Base-by-base conservation (phyloP, 2,329 filamentous ascomycete genomes). In the Fusarium annulatum region DNA sequence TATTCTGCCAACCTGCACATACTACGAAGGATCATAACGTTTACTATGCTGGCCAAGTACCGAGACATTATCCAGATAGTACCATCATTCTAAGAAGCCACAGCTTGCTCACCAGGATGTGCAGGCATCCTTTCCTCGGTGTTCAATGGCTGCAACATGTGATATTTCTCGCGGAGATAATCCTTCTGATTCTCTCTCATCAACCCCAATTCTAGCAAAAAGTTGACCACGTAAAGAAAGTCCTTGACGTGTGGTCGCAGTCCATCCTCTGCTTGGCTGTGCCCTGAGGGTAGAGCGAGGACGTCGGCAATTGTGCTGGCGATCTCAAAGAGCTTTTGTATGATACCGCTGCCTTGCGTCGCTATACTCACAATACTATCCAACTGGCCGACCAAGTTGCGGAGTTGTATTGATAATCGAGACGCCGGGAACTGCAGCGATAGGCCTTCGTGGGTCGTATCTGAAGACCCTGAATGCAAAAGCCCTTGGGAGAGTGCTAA, bases 311-410 rank as follows among this genome's bases (percentile, higher is more conserved):
- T 87, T 4, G 88, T 89, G 76, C 88, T 88, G 1, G 88, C 87
- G 68, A 90, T 88, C 74, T 90, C 88, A 62, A 90, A 89, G 9
- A 90, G 81, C 76, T 90, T 90, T 68, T 88, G 86, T 59, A 89
- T 81, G 61, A 90, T 88, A 28, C 86, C 86, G 42, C 84, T 87
- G 12, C 88, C 88, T 72, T 90, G 88, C 9, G 88, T 85, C 34
- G 85, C 85, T 65, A 90, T 85, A 60, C 85, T 86, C 42, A 81
- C 79, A 23, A 81, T 78, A 64, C 78, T 83, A 9, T 79, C 77
- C 3, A 84, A 73, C 5, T 79, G 79, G 49, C 75, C 76, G 21
- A 84, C 81, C 19, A 85, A 79, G 42, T 71, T 79, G 43, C 83
- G 82, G 8, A 85, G 78, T 73, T 85, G 81, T 7, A 77, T 73